Evolutionary conservation across 495 filamentous ascomycete genomes (phyloP).

Genomic region (Aspergillus heteromorphus): DNA sequence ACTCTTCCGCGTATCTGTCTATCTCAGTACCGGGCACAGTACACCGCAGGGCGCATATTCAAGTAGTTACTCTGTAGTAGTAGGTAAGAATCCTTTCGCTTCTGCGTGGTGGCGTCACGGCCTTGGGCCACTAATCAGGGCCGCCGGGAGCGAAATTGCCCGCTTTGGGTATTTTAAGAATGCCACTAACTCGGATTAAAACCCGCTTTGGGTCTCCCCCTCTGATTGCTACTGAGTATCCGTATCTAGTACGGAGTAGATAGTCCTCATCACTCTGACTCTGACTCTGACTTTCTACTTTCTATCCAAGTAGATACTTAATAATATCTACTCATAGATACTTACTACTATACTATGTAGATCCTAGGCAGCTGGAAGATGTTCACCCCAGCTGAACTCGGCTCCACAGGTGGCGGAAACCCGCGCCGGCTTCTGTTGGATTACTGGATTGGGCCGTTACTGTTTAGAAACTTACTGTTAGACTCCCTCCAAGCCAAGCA

Average conservation of each 20-base stretch:
- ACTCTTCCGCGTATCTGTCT: background rate
- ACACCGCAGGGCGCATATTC: too few relatives aligned
- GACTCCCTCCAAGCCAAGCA: background rate
- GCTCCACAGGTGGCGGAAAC: constrained; percentile 10
- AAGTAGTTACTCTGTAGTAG: too few relatives aligned
- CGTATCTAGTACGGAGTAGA: too few relatives aligned
- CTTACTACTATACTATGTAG: too few relatives aligned
- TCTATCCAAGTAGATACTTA: too few relatives aligned
- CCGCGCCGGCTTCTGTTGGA: background rate
- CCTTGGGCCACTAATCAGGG: background rate
- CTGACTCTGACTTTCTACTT: too few relatives aligned
- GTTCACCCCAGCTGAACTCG: constrained; percentile 9
- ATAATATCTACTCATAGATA: too few relatives aligned
- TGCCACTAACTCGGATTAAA: background rate
- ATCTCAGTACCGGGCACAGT: too few relatives aligned
- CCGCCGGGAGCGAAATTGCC: background rate
- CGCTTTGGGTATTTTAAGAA: background rate
- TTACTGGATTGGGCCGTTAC: background rate
- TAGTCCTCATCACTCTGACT: too few relatives aligned
- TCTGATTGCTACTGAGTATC: too few relatives aligned
- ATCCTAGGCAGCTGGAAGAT: background rate
- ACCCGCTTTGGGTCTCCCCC: background rate
- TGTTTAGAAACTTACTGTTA: too few relatives aligned
- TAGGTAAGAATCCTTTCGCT: background rate
- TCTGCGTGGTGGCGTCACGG: background rate